Evolutionary conservation across 2,329 filamentous ascomycete species (phyloP).

Genomic region (Aspergillus sp.): DNA sequence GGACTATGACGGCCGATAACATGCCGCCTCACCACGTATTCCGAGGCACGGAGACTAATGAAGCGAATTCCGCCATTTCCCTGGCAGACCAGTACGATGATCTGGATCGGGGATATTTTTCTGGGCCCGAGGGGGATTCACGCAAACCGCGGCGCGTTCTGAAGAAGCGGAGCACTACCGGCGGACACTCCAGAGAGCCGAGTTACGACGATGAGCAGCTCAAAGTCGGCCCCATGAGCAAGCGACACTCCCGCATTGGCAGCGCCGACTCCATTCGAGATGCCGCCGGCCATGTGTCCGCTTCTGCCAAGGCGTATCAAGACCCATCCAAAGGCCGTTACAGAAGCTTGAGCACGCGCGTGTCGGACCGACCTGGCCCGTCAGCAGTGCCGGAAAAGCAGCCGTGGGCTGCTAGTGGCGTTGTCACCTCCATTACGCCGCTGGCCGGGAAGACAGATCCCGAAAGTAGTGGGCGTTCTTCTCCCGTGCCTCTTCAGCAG

Average conservation of each 20-base stretch:
- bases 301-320: conserved; percentile 61
- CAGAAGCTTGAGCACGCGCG: conserved; percentile 53
- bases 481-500: conserved; percentile 38
- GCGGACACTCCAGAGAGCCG: conserved; percentile 56
- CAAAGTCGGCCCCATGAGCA: conserved; percentile 55
- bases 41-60: conserved; percentile 15
- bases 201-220: conserved; percentile 70
- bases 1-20: conserved; percentile 13
- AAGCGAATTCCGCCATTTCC: conserved; percentile 22
- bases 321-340: conserved; percentile 40
- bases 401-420: conserved; percentile 31
- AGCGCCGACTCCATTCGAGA: conserved; percentile 69
- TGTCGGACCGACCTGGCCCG: conserved; percentile 33
- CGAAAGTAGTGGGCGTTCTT: conserved; percentile 44
- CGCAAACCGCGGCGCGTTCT: conserved; percentile 64
- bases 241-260: conserved; percentile 66
- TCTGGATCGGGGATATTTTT: conserved; percentile 85
- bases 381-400: conserved; percentile 51
- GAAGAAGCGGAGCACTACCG: conserved; percentile 55
- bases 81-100: conserved; percentile 41
- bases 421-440: conserved; percentile 40
- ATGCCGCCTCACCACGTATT: conserved; percentile 10
- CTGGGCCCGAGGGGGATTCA: conserved; percentile 72
- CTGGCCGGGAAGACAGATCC: conserved; percentile 37
- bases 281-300: conserved; percentile 40